Evolutionary conservation across 352 stramenopile species (phyloP).

Genomic region (Globisporangium paddicum): DNA sequence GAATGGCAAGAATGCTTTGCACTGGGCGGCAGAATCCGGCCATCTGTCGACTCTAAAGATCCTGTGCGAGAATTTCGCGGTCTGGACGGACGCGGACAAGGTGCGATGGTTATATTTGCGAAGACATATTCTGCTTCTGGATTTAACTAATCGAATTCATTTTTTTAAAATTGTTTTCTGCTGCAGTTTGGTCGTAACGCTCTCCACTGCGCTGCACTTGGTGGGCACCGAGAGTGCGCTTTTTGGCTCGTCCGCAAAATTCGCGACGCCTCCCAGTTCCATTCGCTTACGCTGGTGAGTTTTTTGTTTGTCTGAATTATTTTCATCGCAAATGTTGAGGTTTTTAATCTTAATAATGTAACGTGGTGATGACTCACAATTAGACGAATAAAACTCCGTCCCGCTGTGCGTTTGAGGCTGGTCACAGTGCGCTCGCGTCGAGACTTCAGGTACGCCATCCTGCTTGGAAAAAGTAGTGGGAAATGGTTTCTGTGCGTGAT

Average conservation of each 20-base stretch:
- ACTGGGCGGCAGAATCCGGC: slow-evolving; percentile 76
- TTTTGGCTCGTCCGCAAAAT: slow-evolving; percentile 79
- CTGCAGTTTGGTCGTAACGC: slow-evolving; percentile 80
- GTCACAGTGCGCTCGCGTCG: slow-evolving; percentile 71
- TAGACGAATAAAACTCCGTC: slow-evolving; percentile 88
- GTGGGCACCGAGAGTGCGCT: slow-evolving; percentile 78
- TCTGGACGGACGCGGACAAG: slow-evolving; percentile 83
- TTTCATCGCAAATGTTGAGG: no score
- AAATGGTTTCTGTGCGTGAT: no score
- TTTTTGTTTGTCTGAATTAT: not conserved
- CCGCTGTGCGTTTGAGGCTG: slow-evolving; percentile 81
- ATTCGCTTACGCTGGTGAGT: slow-evolving; percentile 65
- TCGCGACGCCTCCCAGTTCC: slow-evolving; percentile 57
- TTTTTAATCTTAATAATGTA: not conserved
- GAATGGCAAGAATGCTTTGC: slow-evolving; percentile 88
- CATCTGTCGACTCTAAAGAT: slow-evolving; percentile 80
- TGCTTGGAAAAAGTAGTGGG: no score
- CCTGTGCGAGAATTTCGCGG: slow-evolving; percentile 62
- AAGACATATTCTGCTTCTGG: not conserved
- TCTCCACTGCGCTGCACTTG: slow-evolving; percentile 72
- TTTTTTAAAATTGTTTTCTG: not conserved
- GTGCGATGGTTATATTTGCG: slow-evolving; percentile 17
- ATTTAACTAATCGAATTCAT: not conserved
- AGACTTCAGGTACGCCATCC: slow-evolving; percentile 40
- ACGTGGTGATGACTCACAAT: not conserved